Evolutionary conservation across 306 rosid species (phyloP), one percentile per base, ranked within the genome.

Genomic region (Spatholobus suberectus): DNA sequence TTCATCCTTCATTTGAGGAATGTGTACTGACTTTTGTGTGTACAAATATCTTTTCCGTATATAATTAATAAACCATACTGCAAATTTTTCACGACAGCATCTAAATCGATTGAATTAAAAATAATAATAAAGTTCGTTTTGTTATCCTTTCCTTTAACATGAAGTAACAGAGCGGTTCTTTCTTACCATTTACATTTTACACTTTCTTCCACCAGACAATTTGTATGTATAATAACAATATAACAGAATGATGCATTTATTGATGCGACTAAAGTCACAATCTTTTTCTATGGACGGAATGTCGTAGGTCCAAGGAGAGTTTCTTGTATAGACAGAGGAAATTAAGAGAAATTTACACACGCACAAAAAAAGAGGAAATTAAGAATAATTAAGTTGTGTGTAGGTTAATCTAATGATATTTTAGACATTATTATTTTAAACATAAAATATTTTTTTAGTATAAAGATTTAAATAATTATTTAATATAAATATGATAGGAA

Each of bases 71-170:
- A 8, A 4, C 67, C 15, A 67, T 23, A 23, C 12, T 35, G 4
- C 29, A 68, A 38, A 43, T 17, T 6, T 44, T 61, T 44, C 21
- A 44, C 23, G 29, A 12, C 24, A 46, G 52, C 47, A 77, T n/a
- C 62, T 49, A 76, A 21, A 20, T 46, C 5, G 59, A n/a, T 32
- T 77, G 54, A 13, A 63, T 65, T 5, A 6, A 11, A 18, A 27
- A 51, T n/a, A 27, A 55, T 1, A 24, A 8, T 40, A n/a, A 11
- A 61, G 20, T 47, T 65, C 1, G 29, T 12, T 13, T 17, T 55
- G 43, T 41, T 43, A 75, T 75, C 34, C 85, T 59, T 85, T 75
- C 14, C 85, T 80, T 75, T 69, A 27, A 26, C 38, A 61, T 11
- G 82, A 85, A 80, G 82, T 20, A 74, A 85, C 9, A 1, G 52